Evolutionary conservation across 2,329 filamentous ascomycete genomes (phyloP).

Genomic region (Fusarium drepaniforme): DNA sequence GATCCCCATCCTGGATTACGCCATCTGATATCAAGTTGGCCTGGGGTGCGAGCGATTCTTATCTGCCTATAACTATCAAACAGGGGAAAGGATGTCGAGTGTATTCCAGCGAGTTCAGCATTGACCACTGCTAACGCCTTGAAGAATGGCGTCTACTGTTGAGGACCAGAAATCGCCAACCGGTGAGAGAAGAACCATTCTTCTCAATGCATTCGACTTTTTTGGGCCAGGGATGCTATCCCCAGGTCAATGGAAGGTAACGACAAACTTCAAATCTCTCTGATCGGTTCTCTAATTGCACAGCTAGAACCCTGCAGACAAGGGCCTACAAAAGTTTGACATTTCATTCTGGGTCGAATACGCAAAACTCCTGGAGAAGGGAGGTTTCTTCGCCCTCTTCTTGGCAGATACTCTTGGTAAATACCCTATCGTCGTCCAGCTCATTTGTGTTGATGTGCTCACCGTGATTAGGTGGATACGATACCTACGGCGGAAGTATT

Average conservation of each 20-base stretch:
- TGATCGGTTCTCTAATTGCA: not conserved
- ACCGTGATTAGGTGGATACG: not conserved
- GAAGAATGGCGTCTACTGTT: not conserved
- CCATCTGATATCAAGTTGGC: not conserved
- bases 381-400: not conserved
- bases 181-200: not conserved
- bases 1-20: not conserved
- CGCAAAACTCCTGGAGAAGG: constrained; percentile 2
- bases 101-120: not conserved
- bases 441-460: not conserved
- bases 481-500: constrained; percentile 6
- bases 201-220: constrained; percentile 6
- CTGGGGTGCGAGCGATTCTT: not conserved
- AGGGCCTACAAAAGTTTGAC: constrained; percentile 1
- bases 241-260: constrained; percentile 1
- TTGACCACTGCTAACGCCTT: too few species aligned
- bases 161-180: too few species aligned
- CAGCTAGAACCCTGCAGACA: not conserved
- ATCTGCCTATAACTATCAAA: not conserved
- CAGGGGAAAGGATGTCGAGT: not conserved
- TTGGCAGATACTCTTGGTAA: constrained; percentile 6
- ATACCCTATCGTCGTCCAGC: not conserved
- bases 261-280: rapidly evolving
- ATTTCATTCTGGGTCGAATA: constrained; percentile 7
- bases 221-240: constrained; percentile 6